Conservation (phyloP, 2,329 filamentous ascomycete species). For the Hypoxylon sp. region DNA sequence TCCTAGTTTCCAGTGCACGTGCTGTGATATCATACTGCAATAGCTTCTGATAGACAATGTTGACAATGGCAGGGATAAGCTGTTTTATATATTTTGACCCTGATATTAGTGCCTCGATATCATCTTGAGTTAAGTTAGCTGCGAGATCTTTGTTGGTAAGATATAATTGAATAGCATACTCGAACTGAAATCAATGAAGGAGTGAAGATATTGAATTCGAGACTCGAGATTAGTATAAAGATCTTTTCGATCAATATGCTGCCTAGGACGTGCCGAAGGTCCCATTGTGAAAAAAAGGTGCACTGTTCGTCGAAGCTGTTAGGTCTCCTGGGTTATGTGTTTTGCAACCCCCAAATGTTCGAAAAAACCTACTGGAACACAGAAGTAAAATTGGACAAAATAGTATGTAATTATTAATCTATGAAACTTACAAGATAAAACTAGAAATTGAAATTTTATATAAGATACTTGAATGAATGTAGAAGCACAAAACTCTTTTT, state of each 20-base stretch:
- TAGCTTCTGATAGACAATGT: conserved; percentile 87
- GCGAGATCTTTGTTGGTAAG: neutral
- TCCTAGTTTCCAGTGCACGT: conserved; percentile 77
- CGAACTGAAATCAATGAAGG: conserved; percentile 81
- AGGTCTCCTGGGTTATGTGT: neutral
- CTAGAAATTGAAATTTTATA: conserved; percentile 16
- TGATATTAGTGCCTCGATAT: conserved; percentile 78
- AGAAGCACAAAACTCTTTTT: neutral
- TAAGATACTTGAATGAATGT: neutral
- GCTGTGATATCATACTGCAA: conserved; percentile 87
- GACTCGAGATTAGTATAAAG: conserved; percentile 80
- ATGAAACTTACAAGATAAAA: neutral
- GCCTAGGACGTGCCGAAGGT: conserved; percentile 53
- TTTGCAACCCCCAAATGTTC: neutral
- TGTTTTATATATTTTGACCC: conserved; percentile 84
- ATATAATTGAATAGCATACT: conserved; percentile 62
- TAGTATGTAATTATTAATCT: neutral
- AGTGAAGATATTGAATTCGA: conserved; percentile 79
- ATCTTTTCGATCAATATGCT: conserved; percentile 78
- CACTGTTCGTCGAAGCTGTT: neutral
- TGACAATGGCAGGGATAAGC: conserved; percentile 86
- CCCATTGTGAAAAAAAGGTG: conserved; percentile 44
- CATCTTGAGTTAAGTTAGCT: conserved; percentile 64
- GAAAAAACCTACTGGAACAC: neutral
- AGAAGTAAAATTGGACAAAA: conserved; percentile 11